These are phyloP conservation scores for Gentiana macrophylla DNA, from an alignment of 257 asterid genomes.

Conservation along the genomic window DNA sequence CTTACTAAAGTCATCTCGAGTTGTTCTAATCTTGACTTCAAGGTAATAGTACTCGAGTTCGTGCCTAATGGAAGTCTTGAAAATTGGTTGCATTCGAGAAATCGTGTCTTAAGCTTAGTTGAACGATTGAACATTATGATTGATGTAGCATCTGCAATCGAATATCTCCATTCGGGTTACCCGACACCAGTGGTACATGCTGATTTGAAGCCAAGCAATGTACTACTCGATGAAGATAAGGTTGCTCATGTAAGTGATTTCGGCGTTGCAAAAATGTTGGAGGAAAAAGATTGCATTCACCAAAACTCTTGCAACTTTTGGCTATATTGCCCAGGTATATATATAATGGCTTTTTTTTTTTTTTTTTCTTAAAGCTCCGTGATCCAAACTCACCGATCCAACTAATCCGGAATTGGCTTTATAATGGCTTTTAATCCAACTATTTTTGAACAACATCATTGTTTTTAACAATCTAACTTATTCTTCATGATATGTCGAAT, in stretches of 20 bases:
- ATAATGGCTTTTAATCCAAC: not conserved
- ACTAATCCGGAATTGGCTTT: too few species aligned
- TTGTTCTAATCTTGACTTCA: conserved; percentile 7
- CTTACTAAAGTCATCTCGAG: conserved; percentile 3
- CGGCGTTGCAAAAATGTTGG: conserved; percentile 7
- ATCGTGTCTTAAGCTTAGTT: not conserved
- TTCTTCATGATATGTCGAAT: not conserved
- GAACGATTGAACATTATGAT: conserved; percentile 7
- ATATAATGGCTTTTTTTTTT: too few species aligned
- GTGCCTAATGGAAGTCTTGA: conserved; percentile 13
- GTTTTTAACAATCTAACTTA: not conserved
- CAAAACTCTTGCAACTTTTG: conserved; percentile 8
- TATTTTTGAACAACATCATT: not conserved
- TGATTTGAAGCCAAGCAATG: conserved; percentile 12
- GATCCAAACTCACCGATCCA: too few species aligned
- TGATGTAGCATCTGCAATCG: conserved; percentile 6
- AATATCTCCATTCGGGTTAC: conserved; percentile 9
- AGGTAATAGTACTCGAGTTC: conserved; percentile 9
- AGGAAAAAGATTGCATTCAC: not conserved
- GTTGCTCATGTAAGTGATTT: conserved; percentile 13
- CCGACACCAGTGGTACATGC: not conserved
- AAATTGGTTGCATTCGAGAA: not conserved
- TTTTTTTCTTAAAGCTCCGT: not conserved
- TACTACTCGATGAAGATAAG: conserved; percentile 5
- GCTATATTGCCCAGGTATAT: conserved; percentile 13